These are phyloP conservation scores for Blepharisma stoltei DNA, from an alignment of 73 alveolate genomes.

Conservation along the genomic window DNA sequence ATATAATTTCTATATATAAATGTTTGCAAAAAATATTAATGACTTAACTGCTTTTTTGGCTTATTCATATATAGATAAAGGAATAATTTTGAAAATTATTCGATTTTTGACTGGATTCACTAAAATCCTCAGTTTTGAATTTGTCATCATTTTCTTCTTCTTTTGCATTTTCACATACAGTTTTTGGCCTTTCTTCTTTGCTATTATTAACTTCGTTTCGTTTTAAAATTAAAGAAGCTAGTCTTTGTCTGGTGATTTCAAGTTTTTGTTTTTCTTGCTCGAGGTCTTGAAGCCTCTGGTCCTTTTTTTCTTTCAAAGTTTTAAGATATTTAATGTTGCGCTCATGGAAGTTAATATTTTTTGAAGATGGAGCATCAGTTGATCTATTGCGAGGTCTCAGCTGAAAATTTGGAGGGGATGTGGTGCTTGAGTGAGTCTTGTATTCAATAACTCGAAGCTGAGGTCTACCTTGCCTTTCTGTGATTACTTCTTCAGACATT, in stretches of 20 bases:
- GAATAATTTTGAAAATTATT: not conserved
- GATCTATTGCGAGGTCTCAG: not conserved
- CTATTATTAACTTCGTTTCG: constrained; percentile 6
- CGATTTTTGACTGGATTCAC: not conserved
- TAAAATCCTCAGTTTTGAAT: not conserved
- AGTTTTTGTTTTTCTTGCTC: constrained; percentile 15
- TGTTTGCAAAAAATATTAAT: too few relatives aligned
- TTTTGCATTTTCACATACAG: constrained; percentile 4
- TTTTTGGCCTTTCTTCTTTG: constrained; percentile 19
- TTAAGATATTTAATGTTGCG: constrained; percentile 8
- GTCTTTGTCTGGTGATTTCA: constrained; percentile 12
- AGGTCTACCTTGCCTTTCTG: too few relatives aligned
- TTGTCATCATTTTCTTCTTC: constrained; percentile 8
- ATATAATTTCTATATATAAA: too few relatives aligned
- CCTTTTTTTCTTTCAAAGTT: constrained; percentile 16
- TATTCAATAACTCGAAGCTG: too few relatives aligned
- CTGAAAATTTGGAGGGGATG: constrained; percentile 9
- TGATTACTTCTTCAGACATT: too few relatives aligned
- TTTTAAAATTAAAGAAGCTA: not conserved
- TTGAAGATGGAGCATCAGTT: not conserved
- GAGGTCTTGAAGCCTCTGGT: not conserved
- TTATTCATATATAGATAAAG: too few relatives aligned
- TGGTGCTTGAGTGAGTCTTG: not conserved
- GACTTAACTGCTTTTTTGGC: too few relatives aligned
- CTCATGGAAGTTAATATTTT: constrained; percentile 13